Evolutionary conservation across 768 basidiomycete species (phyloP), one percentile per base, ranked within the genome.

Genomic region (Kwoniella shandongensis): DNA sequence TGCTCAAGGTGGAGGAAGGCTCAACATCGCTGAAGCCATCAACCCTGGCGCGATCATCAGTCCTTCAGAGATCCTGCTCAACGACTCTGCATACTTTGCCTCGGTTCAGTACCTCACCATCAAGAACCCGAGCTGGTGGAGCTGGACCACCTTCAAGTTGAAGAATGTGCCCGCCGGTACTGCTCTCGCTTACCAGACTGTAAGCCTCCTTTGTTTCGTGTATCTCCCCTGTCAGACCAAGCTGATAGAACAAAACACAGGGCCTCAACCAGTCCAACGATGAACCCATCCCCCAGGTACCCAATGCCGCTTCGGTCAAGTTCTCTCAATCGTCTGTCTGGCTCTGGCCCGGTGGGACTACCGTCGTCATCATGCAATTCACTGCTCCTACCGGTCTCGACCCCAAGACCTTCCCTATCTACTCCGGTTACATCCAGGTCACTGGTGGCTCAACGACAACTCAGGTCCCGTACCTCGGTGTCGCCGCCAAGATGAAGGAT

Each of bases 81-180:
- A 88, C 61, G 86, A 86, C 68, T 86, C 85, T 3, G 80, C 82
- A 7, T 78, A 84, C 66, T 82, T 83, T 70, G 73, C 78, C 48
- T 70, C 75, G 30, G 46, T 54, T 17, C 61, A 73, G 41, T 48
- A 50, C 22, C 62, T 80, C 54, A 73, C 61, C 1, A 56, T 87
- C 54, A 79, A 71, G 57, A 86, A 86, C 71, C 79, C 66, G 15
- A 83, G 81, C 13, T 76, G 58, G 10, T 65, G 74, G 0, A 44
- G 66, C 7, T 81, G 83, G 64, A 78, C 69, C 12, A 62, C 30
- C 4, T 77, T 69, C 62, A 65, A 58, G 23, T 44, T 77, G 23
- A 60, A 59, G 5, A 66, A 76, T 47, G 53, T 67, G 11, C 66
- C 74, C 4, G 76, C 75, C 10, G 71, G 69, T 11, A 77, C 76